A percentile compares a stretch with the other conserved stretches of the same genome.
phyloP scores from a whole-genome alignment of 192 early-diverging fungal genomes.

The Coemansia sp. region DNA sequence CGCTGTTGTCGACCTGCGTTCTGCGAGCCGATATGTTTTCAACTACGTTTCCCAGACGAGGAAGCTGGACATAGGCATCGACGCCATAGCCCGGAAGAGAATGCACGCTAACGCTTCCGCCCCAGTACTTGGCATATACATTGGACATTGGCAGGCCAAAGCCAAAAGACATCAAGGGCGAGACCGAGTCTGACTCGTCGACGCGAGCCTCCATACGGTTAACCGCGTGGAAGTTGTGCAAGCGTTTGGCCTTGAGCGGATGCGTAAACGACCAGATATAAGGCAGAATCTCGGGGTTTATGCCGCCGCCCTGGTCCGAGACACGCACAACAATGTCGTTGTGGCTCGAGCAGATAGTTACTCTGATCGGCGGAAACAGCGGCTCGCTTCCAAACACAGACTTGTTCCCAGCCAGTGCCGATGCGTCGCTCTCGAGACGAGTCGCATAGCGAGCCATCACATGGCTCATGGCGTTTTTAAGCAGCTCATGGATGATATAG shows the following conservation, averaged over 20 bases:
- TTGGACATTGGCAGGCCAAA: slow-evolving; percentile 89
- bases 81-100: slow-evolving; percentile 89
- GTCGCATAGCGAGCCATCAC: slow-evolving; percentile 63
- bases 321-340: slow-evolving; percentile 86
- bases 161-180: slow-evolving; percentile 67
- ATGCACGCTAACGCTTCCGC: slow-evolving; percentile 77
- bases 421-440: slow-evolving; percentile 16
- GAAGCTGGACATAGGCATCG: slow-evolving; percentile 86
- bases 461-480: slow-evolving; percentile 82
- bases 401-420: slow-evolving; percentile 1
- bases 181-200: slow-evolving; percentile 56
- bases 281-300: slow-evolving; percentile 61
- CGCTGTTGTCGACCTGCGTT: slow-evolving; percentile 8
- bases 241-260: slow-evolving; percentile 60
- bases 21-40: slow-evolving; percentile 41
- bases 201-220: slow-evolving; percentile 79
- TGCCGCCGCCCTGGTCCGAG: slow-evolving; percentile 92
- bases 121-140: slow-evolving; percentile 96
- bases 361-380: slow-evolving; percentile 75
- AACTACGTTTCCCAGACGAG: slow-evolving; percentile 67
- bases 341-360: slow-evolving; percentile 79
- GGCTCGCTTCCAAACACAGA: slow-evolving; percentile 11
- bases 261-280: slow-evolving; percentile 84
- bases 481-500: slow-evolving; percentile 89
- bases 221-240: slow-evolving; percentile 73